Evolutionary conservation across 2,329 filamentous ascomycete species (phyloP).

Genomic region (Fusarium gaditjirri): DNA sequence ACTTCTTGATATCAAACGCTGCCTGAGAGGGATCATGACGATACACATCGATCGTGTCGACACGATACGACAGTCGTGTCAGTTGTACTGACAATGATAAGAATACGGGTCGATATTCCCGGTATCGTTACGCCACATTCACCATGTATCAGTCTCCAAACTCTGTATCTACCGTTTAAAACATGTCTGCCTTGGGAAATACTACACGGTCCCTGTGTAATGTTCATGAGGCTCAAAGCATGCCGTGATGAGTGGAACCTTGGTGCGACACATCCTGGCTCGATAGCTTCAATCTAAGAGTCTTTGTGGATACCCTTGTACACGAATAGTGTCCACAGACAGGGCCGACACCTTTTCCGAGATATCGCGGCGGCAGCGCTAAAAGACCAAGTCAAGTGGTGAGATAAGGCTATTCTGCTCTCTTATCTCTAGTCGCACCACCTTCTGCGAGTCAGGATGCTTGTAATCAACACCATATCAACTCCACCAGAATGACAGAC

Average conservation of each 20-base stretch:
- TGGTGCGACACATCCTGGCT: constrained; percentile 25
- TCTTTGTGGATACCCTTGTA: constrained; percentile 20
- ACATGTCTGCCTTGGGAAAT: background rate
- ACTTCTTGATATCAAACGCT: background rate
- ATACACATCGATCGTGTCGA: background rate
- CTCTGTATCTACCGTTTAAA: background rate
- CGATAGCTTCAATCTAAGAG: constrained; percentile 31
- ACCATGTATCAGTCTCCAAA: too few relatives aligned
- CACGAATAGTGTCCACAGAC: background rate
- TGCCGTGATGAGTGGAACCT: constrained; percentile 36
- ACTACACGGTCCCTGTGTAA: background rate
- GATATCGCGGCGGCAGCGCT: background rate
- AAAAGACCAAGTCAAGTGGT: background rate
- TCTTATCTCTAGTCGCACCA: background rate
- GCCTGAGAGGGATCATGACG: background rate
- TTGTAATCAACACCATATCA: background rate
- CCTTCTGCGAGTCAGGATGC: background rate
- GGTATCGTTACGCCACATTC: background rate
- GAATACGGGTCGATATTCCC: background rate
- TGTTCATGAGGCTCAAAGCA: constrained; percentile 31
- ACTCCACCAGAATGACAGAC: constrained; percentile 48
- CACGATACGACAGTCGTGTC: background rate
- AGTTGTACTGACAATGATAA: background rate
- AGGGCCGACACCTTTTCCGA: constrained; percentile 10
- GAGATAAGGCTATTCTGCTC: background rate